Base-by-base conservation (phyloP, 148 eudicot genomes). In the Vaccinium macrocarpon region DNA sequence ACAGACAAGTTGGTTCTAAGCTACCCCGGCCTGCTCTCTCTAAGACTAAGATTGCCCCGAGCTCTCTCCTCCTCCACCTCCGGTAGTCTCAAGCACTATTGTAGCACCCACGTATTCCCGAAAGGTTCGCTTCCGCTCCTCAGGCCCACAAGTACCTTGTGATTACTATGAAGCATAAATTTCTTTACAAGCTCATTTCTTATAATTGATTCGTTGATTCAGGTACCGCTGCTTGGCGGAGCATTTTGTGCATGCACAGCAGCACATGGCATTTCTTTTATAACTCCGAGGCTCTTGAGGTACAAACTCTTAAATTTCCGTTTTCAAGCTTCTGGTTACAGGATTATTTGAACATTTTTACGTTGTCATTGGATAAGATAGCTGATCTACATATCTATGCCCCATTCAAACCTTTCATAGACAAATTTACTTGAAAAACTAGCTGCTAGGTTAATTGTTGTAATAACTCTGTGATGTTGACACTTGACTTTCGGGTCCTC, bases 261-360 rank as follows among this genome's bases (percentile, higher is more conserved):
- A n/a, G n/a, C n/a, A n/a, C 99, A 55, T 96, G 99, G 98, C 99
- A 96, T 89, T 96, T 96, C 97, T 96, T 96, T 85, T 96, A 96
- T 83, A 94, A 96, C 86, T 86, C 99, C 0, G 97, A 93, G 89
- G 87, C 94, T 38, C 95, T 95, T 76, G 93, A 95, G 93, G 97
- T 91, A 91, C 80, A 78, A 42, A 19, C 46, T 55, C 0, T 55
- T 19, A 16, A 42, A 9, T 42, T 55, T 62, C 42, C 18, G 11
- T 81, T 62, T 62, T 10, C 29, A 23, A 48, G 49, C 23, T 51
- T 8, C 8, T 49, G 48, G 6, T 32, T 18, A 19, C 53, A 49
- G 42, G 4, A 52, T 82, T 27, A 66, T 52, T 68, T 0, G 29
- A 50, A 16, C 11, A 70, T 19, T 29, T 71, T 82, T 70, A 51